A percentile compares a stretch with the other conserved stretches of the same genome.
These are phyloP conservation scores for Oxyria digyna DNA, from an alignment of 148 eudicot species.

Conservation along the genomic window DNA sequence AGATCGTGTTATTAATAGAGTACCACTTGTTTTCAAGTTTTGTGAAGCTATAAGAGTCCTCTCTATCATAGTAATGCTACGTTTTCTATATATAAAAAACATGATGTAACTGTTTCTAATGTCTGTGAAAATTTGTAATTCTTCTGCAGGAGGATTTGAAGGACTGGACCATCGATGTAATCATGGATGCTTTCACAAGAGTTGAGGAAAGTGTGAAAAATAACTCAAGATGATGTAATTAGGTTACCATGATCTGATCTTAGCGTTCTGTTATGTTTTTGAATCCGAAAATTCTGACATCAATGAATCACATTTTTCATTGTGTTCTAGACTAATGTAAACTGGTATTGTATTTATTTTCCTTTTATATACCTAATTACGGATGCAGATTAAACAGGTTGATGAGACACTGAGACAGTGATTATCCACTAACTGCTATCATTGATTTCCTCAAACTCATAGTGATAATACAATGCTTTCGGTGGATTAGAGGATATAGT, in stretches of 20 bases:
- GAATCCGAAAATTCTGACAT: background rate
- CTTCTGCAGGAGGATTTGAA: conserved; percentile 35
- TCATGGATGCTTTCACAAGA: conserved; percentile 36
- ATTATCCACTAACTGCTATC: background rate
- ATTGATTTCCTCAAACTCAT: background rate
- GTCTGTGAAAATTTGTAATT: background rate
- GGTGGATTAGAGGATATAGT: background rate
- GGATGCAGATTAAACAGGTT: background rate
- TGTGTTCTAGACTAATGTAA: background rate
- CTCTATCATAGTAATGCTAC: background rate
- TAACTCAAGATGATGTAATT: conserved; percentile 13
- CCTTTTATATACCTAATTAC: background rate
- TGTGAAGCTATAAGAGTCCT: too few species aligned
- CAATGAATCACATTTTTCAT: background rate
- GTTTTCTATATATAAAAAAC: too few species aligned
- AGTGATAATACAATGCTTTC: background rate
- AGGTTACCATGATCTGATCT: background rate
- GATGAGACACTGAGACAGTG: background rate
- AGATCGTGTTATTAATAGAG: background rate
- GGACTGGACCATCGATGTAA: conserved; percentile 37
- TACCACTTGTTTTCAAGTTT: too few species aligned
- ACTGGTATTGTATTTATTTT: background rate
- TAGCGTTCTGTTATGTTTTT: background rate
- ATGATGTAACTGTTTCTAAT: background rate
- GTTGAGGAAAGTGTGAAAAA: conserved; percentile 23